Percentiles rank a stretch among this genome's conserved stretches.
Conservation (phyloP, 2,329 filamentous ascomycete species). For the Ophiosphaerella korrae region DNA sequence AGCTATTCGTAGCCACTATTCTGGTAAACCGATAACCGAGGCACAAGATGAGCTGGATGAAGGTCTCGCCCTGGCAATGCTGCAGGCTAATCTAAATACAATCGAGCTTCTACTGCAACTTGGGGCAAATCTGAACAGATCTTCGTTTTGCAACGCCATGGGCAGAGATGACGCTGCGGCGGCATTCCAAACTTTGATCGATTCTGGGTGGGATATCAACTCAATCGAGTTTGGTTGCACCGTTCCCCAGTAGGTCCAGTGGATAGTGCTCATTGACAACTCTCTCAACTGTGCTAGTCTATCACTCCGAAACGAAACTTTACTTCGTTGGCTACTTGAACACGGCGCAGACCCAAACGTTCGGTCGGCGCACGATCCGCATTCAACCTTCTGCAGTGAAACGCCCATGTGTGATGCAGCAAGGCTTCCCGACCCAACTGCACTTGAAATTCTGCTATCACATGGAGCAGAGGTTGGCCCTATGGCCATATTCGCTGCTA, state of each 20-base stretch:
- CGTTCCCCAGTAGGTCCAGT: conserved; percentile 1
- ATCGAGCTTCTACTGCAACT: neutral
- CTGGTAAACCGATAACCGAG: no score
- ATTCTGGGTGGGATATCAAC: conserved; percentile 13
- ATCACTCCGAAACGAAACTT: neutral
- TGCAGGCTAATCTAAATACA: no score
- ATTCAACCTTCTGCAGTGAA: neutral
- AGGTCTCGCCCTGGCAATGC: no score
- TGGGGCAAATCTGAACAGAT: neutral
- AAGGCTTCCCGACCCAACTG: neutral
- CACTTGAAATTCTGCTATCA: neutral
- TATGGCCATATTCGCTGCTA: conserved; percentile 1
- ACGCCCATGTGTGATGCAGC: conserved; percentile 1
- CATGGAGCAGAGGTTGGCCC: conserved; percentile 4
- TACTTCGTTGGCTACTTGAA: conserved; percentile 11
- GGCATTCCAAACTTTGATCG: conserved; percentile 3
- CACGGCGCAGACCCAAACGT: conserved; percentile 11
- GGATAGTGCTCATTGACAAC: neutral
- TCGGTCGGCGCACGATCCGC: neutral
- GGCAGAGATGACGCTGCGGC: conserved; percentile 1
- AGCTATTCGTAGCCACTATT: no score
- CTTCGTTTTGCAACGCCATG: neutral
- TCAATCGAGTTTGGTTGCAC: conserved; percentile 1
- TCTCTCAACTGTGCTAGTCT: neutral
- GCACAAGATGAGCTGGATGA: no score